Evolutionary conservation across 2,329 filamentous ascomycete genomes (phyloP).

Genomic region (Clarireedia hainanense): DNA sequence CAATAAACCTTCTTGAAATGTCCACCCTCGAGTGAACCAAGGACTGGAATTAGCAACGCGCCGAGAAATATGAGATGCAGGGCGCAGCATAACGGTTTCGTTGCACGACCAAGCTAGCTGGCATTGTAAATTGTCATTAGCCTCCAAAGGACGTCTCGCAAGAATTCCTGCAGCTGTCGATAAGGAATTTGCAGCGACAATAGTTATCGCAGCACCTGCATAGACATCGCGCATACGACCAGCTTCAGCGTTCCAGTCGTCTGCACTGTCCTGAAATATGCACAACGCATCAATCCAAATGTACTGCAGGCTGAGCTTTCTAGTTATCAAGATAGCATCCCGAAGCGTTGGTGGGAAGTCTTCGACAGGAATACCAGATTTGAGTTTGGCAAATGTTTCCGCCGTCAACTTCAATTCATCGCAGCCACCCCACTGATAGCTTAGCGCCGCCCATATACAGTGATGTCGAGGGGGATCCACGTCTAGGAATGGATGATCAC

Average conservation of each 20-base stretch:
- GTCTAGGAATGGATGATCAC: not conserved
- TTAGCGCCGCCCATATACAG: slow-evolving; percentile 1
- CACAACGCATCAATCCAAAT: slow-evolving; percentile 9
- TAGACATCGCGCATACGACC: slow-evolving; percentile 6
- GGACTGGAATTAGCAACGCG: slow-evolving; percentile 2
- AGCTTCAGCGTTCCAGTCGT: slow-evolving; percentile 3
- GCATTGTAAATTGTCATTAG: not conserved
- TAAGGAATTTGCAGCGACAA: slow-evolving; percentile 2
- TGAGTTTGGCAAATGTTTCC: not conserved
- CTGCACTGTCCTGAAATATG: slow-evolving; percentile 5
- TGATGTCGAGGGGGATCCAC: not conserved
- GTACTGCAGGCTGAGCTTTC: not conserved
- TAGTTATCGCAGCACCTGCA: not conserved
- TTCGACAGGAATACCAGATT: not conserved
- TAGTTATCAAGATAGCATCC: not conserved
- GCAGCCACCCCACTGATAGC: slow-evolving; percentile 4
- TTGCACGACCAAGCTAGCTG: not conserved
- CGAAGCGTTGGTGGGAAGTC: slow-evolving; percentile 1
- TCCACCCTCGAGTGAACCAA: slow-evolving; percentile 8
- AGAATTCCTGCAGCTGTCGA: slow-evolving; percentile 6
- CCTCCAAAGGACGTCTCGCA: not conserved
- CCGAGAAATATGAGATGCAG: slow-evolving; percentile 3
- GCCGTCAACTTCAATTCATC: not conserved
- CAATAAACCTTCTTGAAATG: slow-evolving; percentile 4
- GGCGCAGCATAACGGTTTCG: not conserved